phyloP scores from a whole-genome alignment of 805 yeast species.

The Priceomyces castillae region DNA sequence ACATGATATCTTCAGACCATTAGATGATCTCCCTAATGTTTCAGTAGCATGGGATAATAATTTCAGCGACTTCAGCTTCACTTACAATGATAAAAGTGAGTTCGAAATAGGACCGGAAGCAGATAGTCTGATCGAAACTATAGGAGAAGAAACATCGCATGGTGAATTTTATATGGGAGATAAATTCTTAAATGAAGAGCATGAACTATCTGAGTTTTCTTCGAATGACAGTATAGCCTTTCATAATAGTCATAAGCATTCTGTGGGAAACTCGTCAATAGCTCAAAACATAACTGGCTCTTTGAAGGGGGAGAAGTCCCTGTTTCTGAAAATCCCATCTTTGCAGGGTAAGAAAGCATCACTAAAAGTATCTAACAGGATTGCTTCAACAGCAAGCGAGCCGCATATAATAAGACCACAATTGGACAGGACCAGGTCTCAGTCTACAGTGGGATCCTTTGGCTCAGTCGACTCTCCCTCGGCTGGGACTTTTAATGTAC shows the following conservation, averaged over 20 bases:
- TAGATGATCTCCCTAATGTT: constrained; percentile 51
- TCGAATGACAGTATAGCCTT: not conserved
- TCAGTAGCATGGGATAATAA: constrained; percentile 60
- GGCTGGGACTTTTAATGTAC: constrained; percentile 5
- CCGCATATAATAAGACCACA: constrained; percentile 20
- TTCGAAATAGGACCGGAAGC: constrained; percentile 25
- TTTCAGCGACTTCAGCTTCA: constrained; percentile 46
- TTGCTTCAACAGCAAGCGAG: not conserved
- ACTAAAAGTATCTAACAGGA: constrained; percentile 14
- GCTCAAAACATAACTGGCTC: not conserved
- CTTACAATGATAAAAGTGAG: constrained; percentile 48
- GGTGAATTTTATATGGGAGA: not conserved
- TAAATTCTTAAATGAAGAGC: not conserved
- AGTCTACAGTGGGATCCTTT: constrained; percentile 34
- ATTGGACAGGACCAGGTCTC: constrained; percentile 33
- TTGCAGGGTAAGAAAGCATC: constrained; percentile 13
- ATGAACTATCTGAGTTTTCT: not conserved
- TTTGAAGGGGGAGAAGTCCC: not conserved
- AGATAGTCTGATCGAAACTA: constrained; percentile 1
- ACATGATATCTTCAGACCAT: constrained; percentile 29
- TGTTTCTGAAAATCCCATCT: not conserved
- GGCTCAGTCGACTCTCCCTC: constrained; percentile 18
- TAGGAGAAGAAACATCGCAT: not conserved
- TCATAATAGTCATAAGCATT: not conserved
- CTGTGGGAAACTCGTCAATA: not conserved